Evolutionary conservation across 306 rosid genomes (phyloP), one percentile per base, ranked within the genome.

Genomic region (Potentilla sterilis): DNA sequence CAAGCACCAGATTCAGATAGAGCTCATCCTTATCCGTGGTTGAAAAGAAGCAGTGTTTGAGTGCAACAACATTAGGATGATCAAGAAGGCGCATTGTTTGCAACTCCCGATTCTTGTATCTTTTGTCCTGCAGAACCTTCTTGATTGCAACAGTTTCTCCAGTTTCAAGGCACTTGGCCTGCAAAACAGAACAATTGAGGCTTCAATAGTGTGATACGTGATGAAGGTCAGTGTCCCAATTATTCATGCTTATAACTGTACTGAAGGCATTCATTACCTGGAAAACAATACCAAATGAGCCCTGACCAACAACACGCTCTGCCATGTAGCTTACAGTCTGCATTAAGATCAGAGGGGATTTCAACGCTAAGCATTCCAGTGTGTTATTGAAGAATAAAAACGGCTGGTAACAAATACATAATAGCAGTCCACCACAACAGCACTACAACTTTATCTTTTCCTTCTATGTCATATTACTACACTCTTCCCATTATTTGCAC

Each of bases 51-150:
- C 90, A 89, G 37, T 89, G 95, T 38, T 89, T 89, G 79, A 89
- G 89, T 16, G 95, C 85, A 59, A 87, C 90, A 52, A 89, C 84
- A 84, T 87, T 87, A 48, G 90, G 95, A 79, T 89, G 92, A 77
- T 89, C 92, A 61, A 89, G 89, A 77, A 89, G 95, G 77, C 90
- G 86, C 95, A 89, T 89, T 40, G 92, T 89, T 79, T 89, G 95
- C 88, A 89, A 67, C 77, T 89, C 90, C 19, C 95, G 86, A 52
- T 89, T 89, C 85, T 89, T 89, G 57, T 86, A 88, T 77, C 92
- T 88, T 78, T 86, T 88, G 81, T 88, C 92, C 79, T 84, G 90
- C 81, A 88, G 78, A 55, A 88, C 92, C 85, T 88, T 88, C 84
- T 88, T 84, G 71, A 88, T 88, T 54, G 92, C 89, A 66, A 88